Conservation (phyloP, 768 basidiomycete genomes). For the Mycena galopus region DNA sequence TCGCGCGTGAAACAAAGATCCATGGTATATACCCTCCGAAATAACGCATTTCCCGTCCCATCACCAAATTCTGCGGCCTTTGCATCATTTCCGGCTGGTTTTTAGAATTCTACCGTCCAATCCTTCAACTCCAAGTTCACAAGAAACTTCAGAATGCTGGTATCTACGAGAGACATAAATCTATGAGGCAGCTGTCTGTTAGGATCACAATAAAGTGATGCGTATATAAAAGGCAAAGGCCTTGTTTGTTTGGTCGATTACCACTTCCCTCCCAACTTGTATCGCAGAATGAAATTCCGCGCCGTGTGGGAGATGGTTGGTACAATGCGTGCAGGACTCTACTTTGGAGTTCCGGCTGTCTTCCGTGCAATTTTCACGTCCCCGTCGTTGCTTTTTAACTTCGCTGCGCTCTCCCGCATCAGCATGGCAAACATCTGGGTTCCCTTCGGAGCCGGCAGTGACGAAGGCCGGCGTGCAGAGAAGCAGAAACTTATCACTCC, state of each 20-base stretch:
- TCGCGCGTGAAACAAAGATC: too few relatives aligned
- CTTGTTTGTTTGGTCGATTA: background rate
- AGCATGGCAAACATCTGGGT: conserved; percentile 74
- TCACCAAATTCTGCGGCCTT: too few relatives aligned
- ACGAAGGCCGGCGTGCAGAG: conserved; percentile 52
- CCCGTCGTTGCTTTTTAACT: conserved; percentile 63
- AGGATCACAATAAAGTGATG: background rate
- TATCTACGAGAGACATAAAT: background rate
- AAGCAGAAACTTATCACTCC: conserved; percentile 66
- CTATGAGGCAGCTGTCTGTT: background rate
- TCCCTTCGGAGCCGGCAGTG: conserved; percentile 60
- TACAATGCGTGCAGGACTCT: conserved; percentile 50
- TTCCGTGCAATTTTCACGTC: conserved; percentile 35
- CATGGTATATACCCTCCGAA: too few relatives aligned
- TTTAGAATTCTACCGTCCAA: too few relatives aligned
- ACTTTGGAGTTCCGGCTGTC: conserved; percentile 61
- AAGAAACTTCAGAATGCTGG: background rate
- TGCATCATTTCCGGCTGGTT: too few relatives aligned
- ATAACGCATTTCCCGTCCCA: too few relatives aligned
- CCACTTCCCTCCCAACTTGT: background rate
- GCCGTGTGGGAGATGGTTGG: conserved; percentile 11
- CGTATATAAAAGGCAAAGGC: background rate
- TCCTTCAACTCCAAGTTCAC: too few relatives aligned
- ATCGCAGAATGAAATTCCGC: conserved; percentile 20
- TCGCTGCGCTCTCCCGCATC: conserved; percentile 59